Evolutionary conservation across 2,329 filamentous ascomycete genomes (phyloP), one percentile per base, ranked within the genome.

Genomic region (Aspergillus calidoustus): DNA sequence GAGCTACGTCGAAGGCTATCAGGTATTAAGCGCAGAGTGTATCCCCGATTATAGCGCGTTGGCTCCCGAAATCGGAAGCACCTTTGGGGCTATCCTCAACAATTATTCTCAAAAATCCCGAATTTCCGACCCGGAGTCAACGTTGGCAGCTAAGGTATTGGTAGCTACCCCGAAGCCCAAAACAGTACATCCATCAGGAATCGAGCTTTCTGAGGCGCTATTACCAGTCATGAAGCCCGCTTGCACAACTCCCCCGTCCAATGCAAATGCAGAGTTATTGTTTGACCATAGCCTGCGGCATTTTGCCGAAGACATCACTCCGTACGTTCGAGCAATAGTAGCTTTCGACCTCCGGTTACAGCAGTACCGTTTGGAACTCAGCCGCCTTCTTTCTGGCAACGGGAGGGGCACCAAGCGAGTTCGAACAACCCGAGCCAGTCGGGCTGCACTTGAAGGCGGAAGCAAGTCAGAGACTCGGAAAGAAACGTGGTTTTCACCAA

Each of bases 291-390:
- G 87, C 0, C 79, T 90, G 69, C 74, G 77, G 0, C 81, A 89
- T 22, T 86, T 97, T 34, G 83, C 86, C 0, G 80, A 89, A 13
- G 95, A 99, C 65, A 82, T 98, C 2, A 93, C 93, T 0, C 95
- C 96, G 0, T 98, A 92, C 74, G 86, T 98, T n/a, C 90, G 96
- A 11, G 84, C 85, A 43, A 98, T 99, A 62, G 88, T 94, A 2
- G 83, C 88, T 0, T 91, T 89, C 71, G 94, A 98, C 68, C 80
- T 87, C 22, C 83, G 82, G 1, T 83, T 95, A 1, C 89, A 92
- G 70, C 81, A 87, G 63, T 86, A 92, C 65, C 86, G 92, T 11
- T 74, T 86, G 7, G 83, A 84, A 19, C 76, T 91, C 9, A 87
- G 86, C 66, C 87, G 82, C 57, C 75, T 92, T 1, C 77, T 91